These are phyloP conservation scores for Talaromyces marneffei DNA, from an alignment of 2,329 filamentous ascomycete species.

Conservation along the genomic window DNA sequence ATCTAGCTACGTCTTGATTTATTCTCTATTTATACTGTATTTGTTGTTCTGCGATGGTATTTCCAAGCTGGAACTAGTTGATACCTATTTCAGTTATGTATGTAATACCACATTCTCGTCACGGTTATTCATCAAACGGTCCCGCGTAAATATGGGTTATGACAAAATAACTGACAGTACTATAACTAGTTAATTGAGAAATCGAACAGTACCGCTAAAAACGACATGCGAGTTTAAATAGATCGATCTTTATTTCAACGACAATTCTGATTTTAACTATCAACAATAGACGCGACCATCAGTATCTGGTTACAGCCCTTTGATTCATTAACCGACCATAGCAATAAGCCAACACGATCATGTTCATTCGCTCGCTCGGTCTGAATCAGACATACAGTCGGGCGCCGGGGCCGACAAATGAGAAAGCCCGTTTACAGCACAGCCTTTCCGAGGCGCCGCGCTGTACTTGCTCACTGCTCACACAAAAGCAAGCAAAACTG, in stretches of 20 bases:
- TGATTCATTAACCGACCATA: background rate
- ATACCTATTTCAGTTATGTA: constrained; percentile 9
- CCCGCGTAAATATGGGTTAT: background rate
- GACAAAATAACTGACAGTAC: background rate
- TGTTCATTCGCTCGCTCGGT: background rate
- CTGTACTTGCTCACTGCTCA: background rate
- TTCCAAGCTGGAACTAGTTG: constrained; percentile 13
- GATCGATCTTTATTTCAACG: constrained; percentile 3
- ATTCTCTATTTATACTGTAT: constrained; percentile 11
- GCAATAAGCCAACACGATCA: background rate
- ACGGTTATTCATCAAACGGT: constrained; percentile 10
- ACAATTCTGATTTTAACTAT: background rate
- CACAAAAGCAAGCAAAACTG: background rate
- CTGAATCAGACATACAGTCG: background rate
- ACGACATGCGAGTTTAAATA: constrained; percentile 3
- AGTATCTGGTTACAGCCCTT: background rate
- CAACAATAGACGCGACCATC: background rate
- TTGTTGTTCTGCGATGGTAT: constrained; percentile 12
- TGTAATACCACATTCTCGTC: constrained; percentile 13
- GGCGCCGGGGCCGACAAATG: constrained; percentile 11
- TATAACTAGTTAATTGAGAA: background rate
- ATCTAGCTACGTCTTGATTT: background rate
- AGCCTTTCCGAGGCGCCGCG: background rate
- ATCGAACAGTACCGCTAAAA: constrained; percentile 9
- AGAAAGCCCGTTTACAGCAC: background rate